Base-by-base conservation (phyloP, 768 basidiomycete species). In the Mrakia gelida region DNA sequence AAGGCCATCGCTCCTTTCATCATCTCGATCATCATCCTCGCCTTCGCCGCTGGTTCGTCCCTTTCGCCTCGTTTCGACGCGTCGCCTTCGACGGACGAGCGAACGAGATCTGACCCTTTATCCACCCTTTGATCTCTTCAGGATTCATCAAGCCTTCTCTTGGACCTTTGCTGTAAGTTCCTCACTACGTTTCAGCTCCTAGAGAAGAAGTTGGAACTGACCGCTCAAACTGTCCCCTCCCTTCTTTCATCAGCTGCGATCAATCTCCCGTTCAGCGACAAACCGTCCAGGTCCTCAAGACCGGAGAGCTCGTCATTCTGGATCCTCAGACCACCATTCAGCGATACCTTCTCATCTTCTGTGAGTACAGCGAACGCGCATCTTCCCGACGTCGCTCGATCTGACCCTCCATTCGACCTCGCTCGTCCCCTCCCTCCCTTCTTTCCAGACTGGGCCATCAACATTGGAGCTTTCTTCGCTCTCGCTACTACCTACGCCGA, bases 401-500 rank as follows among this genome's bases (percentile, higher is more conserved):
- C 45, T 23, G 2, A 7, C 26, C 26, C 59, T 59, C 5, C 26
- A n/a, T 2, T 26, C 38, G 8, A 38, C 38, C 26, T 28, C 59
- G 10, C 59, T 59, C n/a, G 16, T 21, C 49, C 18, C 15, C 49
- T 2, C 15, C 15, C 56, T 56, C 28, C 18, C 9, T 23, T 13
- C 26, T 59, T 13, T 45, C 2, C 49, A 52, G 49, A 75, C 28
- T 65, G 59, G 61, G 34, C 38, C 13, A 70, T 84, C 82, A 84
- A 83, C 79, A 78, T 85, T 72, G 83, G 83, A 28, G 80, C 83
- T 8, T 83, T 85, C 80, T 83, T 83, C 76, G 77, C 80, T 32
- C 56, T 84, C 49, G 84, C 80, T 11, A 83, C 82, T 1, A 75
- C 80, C 34, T 84, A 83, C 73, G 54, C 82, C 8, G 81, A 82